A percentile compares a stretch with the other conserved stretches of the same genome.
These are phyloP conservation scores for Inosperma sp. DNA, from an alignment of 768 basidiomycete genomes.

Conservation along the genomic window DNA sequence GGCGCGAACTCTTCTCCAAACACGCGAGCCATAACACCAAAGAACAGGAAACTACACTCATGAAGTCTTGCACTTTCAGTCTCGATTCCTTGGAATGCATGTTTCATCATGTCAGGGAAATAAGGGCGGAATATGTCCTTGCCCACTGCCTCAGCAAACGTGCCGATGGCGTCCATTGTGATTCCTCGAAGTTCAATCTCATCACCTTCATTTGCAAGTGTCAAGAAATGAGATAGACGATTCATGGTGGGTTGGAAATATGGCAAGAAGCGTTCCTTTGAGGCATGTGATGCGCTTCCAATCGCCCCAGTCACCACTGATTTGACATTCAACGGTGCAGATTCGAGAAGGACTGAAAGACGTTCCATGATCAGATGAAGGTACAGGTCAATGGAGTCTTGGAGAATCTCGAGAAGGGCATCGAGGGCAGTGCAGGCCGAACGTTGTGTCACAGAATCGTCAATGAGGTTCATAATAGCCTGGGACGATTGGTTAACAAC, in stretches of 20 bases:
- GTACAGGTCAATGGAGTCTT: constrained; percentile 87
- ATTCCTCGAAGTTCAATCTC: constrained; percentile 94
- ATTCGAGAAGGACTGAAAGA: constrained; percentile 80
- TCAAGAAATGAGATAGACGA: constrained; percentile 83
- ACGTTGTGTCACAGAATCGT: constrained; percentile 81
- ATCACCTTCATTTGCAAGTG: constrained; percentile 82
- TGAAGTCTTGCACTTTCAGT: constrained; percentile 82
- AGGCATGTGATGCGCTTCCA: constrained; percentile 95
- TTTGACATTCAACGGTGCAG: constrained; percentile 83
- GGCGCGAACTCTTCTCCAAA: constrained; percentile 91
- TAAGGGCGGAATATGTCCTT: constrained; percentile 91
- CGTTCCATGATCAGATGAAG: constrained; percentile 93
- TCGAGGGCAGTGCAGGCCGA: constrained; percentile 97
- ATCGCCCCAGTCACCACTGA: constrained; percentile 96
- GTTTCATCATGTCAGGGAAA: constrained; percentile 94
- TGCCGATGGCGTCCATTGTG: constrained; percentile 98
- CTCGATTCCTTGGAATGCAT: constrained; percentile 85
- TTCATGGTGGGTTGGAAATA: constrained; percentile 93
- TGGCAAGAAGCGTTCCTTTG: constrained; percentile 83
- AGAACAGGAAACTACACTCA: constrained; percentile 97
- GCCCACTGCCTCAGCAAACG: constrained; percentile 96
- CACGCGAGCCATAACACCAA: constrained; percentile 96
- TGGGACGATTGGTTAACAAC: constrained; percentile 24
- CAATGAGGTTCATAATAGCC: constrained; percentile 89
- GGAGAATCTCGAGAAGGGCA: constrained; percentile 90